Base-by-base conservation (phyloP, 305 asterid genomes). In the Solanum hybrid region DNA sequence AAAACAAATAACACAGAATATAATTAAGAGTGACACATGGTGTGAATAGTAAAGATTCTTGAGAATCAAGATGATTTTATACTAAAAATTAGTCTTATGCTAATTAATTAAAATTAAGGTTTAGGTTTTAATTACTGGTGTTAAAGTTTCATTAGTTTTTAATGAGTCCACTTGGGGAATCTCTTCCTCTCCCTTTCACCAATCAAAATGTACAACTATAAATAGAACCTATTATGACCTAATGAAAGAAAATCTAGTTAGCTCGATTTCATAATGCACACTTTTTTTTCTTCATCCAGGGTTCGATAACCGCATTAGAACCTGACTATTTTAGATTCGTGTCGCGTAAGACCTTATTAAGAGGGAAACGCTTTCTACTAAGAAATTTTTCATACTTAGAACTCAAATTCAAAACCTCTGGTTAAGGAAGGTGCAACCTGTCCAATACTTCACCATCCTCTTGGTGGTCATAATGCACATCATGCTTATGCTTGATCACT, bases 41-140 rank as follows among this genome's bases (percentile, higher is more conserved):
- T 84, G 75, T 84, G 88, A 84, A 84, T 22, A 84, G 75, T 84
- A 46, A 51, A 29, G 88, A 84, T 84, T 84, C 42, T 31, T 31
- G 42, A 84, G 40, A 84, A 84, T 51, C 88, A 46, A 46, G 8
- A 46, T 31, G 42, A 20, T 84, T 84, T 84, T 37, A 31, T 20
- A 51, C 74, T 31, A 29, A 31, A 31, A 84, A 51, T 29, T 1
- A 18, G 71, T 83, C 29, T 84, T 20, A 46, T 31, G 42, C 42
- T 84, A 29, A 84, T 3, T 82, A 82, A 83, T 84, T 31, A 83
- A 12, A 31, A 51, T 84, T 31, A 83, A 29, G 87, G 40, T 84
- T 51, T 83, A 42, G 28, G 36, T 18, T 80, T 51, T 57, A 57
- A 57, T 57, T 51, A 20, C 75, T 84, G 20, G 9, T 42, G 4